A percentile compares a stretch with the other conserved stretches of the same genome.
Evolutionary conservation across 2,329 filamentous ascomycete genomes (phyloP).

Genomic region (Penicillium sp.): DNA sequence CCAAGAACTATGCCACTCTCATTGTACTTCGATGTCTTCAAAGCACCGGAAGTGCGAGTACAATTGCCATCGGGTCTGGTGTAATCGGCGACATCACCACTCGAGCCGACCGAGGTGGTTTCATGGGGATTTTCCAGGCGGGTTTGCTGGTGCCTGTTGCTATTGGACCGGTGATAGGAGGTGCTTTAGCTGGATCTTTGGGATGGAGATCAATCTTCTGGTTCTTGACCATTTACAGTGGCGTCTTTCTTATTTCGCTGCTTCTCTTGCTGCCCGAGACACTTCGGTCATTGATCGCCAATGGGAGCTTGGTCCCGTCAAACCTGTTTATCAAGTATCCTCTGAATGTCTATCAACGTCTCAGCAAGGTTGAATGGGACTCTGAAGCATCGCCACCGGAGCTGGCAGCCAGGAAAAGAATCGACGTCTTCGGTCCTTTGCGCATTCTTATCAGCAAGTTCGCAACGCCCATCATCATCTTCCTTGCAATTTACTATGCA

Average conservation of each 20-base stretch:
- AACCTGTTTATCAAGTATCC: slow-evolving; percentile 19
- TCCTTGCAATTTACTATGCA: slow-evolving; percentile 49
- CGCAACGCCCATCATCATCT: slow-evolving; percentile 44
- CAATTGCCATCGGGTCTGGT: slow-evolving; percentile 41
- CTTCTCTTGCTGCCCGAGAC: slow-evolving; percentile 41
- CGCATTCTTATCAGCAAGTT: slow-evolving; percentile 46
- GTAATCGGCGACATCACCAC: slow-evolving; percentile 44
- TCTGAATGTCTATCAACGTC: slow-evolving; percentile 10
- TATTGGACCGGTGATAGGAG: slow-evolving; percentile 43
- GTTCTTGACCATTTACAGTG: slow-evolving; percentile 40
- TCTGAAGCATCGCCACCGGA: slow-evolving; percentile 2
- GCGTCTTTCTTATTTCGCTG: slow-evolving; percentile 31
- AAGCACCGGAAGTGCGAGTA: slow-evolving; percentile 42
- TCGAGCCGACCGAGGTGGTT: slow-evolving; percentile 39
- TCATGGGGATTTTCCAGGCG: slow-evolving; percentile 40
- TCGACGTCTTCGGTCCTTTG: slow-evolving; percentile 46
- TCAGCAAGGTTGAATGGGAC: slow-evolving; percentile 7
- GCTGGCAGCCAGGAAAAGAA: slow-evolving; percentile 25
- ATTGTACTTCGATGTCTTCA: slow-evolving; percentile 42
- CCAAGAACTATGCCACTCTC: slow-evolving; percentile 37
- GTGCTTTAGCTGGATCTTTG: slow-evolving; percentile 32
- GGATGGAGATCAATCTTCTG: slow-evolving; percentile 45
- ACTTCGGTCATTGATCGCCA: slow-evolving; percentile 32
- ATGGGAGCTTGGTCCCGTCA: slow-evolving; percentile 25
- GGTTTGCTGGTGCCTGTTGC: slow-evolving; percentile 35